Conservation (phyloP, 768 basidiomycete genomes). For the Leccinellum luteum region DNA sequence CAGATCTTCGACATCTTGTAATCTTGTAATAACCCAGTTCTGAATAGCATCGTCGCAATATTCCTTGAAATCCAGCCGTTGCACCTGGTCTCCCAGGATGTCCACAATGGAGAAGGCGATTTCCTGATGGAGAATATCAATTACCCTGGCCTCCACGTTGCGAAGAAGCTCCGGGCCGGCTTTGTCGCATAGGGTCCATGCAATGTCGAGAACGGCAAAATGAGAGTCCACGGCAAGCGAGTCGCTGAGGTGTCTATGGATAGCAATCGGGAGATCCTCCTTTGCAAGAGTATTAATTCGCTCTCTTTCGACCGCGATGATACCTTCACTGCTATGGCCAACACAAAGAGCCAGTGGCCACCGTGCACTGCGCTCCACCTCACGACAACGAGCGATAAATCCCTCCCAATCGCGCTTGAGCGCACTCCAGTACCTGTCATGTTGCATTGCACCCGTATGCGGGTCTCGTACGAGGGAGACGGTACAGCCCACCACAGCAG, state of each 20-base stretch:
- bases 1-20: conserved; percentile 56
- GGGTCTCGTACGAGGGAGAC: conserved; percentile 70
- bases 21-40: conserved; percentile 58
- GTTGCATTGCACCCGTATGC: conserved; percentile 74
- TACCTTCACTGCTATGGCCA: conserved; percentile 37
- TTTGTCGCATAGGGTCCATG: conserved; percentile 61
- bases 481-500: conserved; percentile 82
- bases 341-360: conserved; percentile 73
- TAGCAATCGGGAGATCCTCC: conserved; percentile 65
- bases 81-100: conserved; percentile 65
- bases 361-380: conserved; percentile 82
- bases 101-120: conserved; percentile 76
- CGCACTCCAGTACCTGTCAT: conserved; percentile 79
- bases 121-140: conserved; percentile 72
- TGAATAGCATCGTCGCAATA: conserved; percentile 57
- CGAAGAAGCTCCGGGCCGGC: conserved; percentile 58
- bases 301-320: conserved; percentile 75
- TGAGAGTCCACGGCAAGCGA: conserved; percentile 47
- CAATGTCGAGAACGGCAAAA: conserved; percentile 55
- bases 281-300: conserved; percentile 60
- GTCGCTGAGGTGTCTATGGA: conserved; percentile 49
- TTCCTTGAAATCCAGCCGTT: conserved; percentile 50
- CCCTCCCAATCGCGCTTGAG: conserved; percentile 95
- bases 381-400: conserved; percentile 85
- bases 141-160: conserved; percentile 54